A percentile compares a stretch with the other conserved stretches of the same genome.
These are phyloP conservation scores for Puya raimondii DNA, from an alignment of 176 grass and related monocot genomes.

Conservation along the genomic window DNA sequence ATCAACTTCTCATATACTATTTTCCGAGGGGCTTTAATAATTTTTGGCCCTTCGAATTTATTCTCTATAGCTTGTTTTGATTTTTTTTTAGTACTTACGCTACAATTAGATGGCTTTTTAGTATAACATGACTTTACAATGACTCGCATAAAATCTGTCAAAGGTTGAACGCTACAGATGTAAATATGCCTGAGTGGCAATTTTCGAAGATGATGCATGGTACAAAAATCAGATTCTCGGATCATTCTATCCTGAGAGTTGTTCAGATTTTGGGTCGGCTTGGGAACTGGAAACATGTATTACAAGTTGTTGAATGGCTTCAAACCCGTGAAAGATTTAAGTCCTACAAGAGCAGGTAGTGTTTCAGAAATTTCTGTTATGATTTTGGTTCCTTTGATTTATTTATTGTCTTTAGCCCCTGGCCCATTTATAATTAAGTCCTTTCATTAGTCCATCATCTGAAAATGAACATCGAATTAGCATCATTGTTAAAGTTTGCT, in stretches of 20 bases:
- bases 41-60: neutral
- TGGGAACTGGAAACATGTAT: constrained; percentile 78
- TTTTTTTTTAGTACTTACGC: constrained; percentile 1
- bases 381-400: neutral
- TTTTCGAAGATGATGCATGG: constrained; percentile 88
- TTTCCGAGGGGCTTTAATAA: too few species aligned
- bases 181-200: constrained; percentile 85
- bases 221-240: constrained; percentile 79
- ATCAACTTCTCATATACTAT: too few species aligned
- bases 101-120: neutral
- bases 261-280: constrained; percentile 75
- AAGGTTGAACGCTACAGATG: constrained; percentile 90
- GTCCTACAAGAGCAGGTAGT: constrained; percentile 74
- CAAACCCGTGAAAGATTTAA: constrained; percentile 86
- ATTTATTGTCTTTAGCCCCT: neutral
- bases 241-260: constrained; percentile 73
- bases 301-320: constrained; percentile 97
- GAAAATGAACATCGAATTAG: too few species aligned
- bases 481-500: too few species aligned
- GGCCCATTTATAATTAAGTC: too few species aligned
- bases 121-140: neutral
- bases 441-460: too few species aligned
- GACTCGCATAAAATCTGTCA: neutral
- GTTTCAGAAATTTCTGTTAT: neutral
- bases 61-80: neutral